These are phyloP conservation scores for Thalassiosira profunda DNA, from an alignment of 108 stramenopile genomes.

Conservation along the genomic window DNA sequence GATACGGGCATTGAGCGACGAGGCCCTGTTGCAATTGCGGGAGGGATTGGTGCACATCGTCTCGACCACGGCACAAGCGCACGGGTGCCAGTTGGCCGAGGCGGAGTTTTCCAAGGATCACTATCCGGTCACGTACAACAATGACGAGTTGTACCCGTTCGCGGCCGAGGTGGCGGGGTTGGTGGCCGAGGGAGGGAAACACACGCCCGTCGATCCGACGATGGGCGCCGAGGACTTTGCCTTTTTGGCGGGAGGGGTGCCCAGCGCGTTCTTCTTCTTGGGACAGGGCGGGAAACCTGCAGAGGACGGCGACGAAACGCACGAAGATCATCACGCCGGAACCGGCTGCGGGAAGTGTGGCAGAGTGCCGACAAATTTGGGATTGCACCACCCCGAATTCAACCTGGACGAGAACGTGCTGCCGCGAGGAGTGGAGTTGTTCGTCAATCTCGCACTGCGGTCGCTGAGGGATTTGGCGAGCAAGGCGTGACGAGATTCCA, in stretches of 20 bases:
- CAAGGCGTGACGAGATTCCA: too few relatives aligned
- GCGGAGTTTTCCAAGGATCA: slow-evolving; percentile 65
- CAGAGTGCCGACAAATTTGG: slow-evolving; percentile 61
- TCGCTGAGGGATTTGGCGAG: slow-evolving; percentile 54
- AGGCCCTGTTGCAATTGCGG: slow-evolving; percentile 57
- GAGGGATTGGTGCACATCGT: slow-evolving; percentile 69
- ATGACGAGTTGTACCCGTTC: slow-evolving; percentile 63
- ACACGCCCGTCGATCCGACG: slow-evolving; percentile 72
- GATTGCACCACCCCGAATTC: slow-evolving; percentile 88
- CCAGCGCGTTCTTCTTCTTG: slow-evolving; percentile 79
- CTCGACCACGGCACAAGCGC: slow-evolving; percentile 59
- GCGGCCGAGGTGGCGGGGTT: slow-evolving; percentile 76
- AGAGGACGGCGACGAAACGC: background rate
- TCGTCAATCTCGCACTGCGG: slow-evolving; percentile 83
- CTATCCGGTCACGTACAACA: slow-evolving; percentile 93
- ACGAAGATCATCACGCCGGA: too few relatives aligned
- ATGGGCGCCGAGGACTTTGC: slow-evolving; percentile 96
- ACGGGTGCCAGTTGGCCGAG: slow-evolving; percentile 77
- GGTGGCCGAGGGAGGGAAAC: slow-evolving; percentile 51
- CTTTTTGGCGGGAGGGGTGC: slow-evolving; percentile 81
- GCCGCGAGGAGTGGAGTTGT: slow-evolving; percentile 76
- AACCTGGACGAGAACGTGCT: slow-evolving; percentile 86
- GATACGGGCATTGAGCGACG: slow-evolving; percentile 83
- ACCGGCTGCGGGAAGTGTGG: slow-evolving; percentile 2
- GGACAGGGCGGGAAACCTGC: slow-evolving; percentile 70